phyloP scores from a whole-genome alignment of 2,329 filamentous ascomycete species.

The Nothopassalora personata region DNA sequence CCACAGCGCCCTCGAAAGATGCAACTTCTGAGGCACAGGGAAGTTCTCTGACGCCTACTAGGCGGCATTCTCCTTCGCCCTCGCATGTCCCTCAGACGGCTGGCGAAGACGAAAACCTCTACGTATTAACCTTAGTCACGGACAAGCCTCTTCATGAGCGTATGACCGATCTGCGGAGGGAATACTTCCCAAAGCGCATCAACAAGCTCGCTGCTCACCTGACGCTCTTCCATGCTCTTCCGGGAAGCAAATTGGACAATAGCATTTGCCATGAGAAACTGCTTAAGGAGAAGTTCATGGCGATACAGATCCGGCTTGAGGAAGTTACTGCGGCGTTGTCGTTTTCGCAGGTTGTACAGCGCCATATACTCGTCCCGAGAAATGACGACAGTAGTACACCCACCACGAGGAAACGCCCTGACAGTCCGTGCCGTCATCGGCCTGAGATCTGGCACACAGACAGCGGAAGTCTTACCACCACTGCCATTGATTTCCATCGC shows the following conservation, averaged over 20 bases:
- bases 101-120: slow-evolving; percentile 33
- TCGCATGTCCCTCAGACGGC: slow-evolving; percentile 31
- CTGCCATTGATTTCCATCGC: not conserved
- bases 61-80: slow-evolving; percentile 12
- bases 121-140: slow-evolving; percentile 41
- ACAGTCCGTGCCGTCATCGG: not conserved
- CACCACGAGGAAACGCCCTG: not conserved
- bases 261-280: not conserved
- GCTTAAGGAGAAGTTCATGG: not conserved
- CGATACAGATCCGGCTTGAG: not conserved
- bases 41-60: not conserved
- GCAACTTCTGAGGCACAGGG: not conserved
- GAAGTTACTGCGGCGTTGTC: not conserved
- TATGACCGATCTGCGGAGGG: slow-evolving; percentile 36
- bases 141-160: slow-evolving; percentile 35
- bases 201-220: slow-evolving; percentile 42
- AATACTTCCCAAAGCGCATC: slow-evolving; percentile 40
- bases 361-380: not conserved
- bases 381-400: not conserved
- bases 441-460: not conserved
- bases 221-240: slow-evolving; percentile 44
- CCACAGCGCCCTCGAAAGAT: too few species aligned
- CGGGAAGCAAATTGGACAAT: slow-evolving; percentile 34
- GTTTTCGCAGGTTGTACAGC: not conserved
- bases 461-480: not conserved